Evolutionary conservation across 176 grass and related monocot species (phyloP).

Genomic region (Elaeis guineensis): DNA sequence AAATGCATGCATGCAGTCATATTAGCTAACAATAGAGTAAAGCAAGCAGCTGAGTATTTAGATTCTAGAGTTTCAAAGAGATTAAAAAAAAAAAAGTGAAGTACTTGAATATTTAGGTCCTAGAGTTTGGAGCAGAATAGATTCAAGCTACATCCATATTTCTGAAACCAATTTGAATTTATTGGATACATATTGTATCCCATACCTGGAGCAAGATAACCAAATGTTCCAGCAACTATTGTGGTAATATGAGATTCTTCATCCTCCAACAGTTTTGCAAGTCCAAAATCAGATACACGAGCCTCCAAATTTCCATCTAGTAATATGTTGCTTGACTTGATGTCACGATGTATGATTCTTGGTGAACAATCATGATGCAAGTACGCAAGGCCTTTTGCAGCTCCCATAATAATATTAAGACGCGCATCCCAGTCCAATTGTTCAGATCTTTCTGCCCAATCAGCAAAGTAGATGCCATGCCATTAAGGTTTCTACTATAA

Average conservation of each 20-base stretch:
- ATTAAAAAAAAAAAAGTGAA: too few species aligned
- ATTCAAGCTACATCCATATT: too few species aligned
- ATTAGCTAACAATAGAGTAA: too few species aligned
- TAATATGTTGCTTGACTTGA: conserved; percentile 97
- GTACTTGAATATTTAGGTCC: too few species aligned
- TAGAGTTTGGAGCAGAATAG: too few species aligned
- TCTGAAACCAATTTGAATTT: too few species aligned
- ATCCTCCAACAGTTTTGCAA: conserved; percentile 90
- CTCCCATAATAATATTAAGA: conserved; percentile 90
- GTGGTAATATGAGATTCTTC: conserved; percentile 99
- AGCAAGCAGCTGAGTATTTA: too few species aligned
- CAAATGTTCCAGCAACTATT: conserved; percentile 98
- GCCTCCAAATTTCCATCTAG: conserved; percentile 89
- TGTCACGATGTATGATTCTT: conserved; percentile 98
- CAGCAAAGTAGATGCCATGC: conserved; percentile 5
- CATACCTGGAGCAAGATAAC: conserved; percentile 98
- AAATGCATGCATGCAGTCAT: too few species aligned
- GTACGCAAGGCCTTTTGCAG: conserved; percentile 91
- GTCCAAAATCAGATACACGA: conserved; percentile 95
- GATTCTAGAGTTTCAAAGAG: too few species aligned
- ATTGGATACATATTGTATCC: not conserved
- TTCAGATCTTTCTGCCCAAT: conserved; percentile 71
- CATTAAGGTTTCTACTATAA: not conserved
- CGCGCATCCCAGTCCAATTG: conserved; percentile 90
- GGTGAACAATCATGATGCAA: conserved; percentile 96